phyloP scores from a whole-genome alignment of 805 yeast genomes.

The Ogataea kodamae region DNA sequence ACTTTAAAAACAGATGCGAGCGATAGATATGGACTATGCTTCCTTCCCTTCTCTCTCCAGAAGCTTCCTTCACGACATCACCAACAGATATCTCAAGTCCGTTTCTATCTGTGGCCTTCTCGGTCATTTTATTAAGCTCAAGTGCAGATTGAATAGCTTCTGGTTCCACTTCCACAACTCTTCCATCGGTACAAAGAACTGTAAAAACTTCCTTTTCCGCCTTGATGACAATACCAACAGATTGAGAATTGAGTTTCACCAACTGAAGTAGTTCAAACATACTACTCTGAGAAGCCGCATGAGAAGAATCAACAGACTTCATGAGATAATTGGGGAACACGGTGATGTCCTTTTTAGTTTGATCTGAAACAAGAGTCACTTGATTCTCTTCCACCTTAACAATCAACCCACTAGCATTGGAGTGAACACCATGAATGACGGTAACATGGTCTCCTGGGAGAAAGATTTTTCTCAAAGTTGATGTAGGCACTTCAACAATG shows the following conservation, averaged over 20 bases:
- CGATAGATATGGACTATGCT: conserved; percentile 82
- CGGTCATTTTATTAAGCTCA: conserved; percentile 58
- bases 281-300: conserved; percentile 67
- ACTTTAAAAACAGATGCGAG: conserved; percentile 72
- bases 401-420: conserved; percentile 93
- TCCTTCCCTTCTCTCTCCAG: conserved; percentile 87
- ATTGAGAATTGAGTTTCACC: conserved; percentile 80
- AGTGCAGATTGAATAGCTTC: conserved; percentile 80
- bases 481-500: conserved; percentile 73
- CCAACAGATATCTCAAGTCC: conserved; percentile 87
- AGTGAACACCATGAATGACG: conserved; percentile 84
- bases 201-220: conserved; percentile 86
- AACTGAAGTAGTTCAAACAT: conserved; percentile 85
- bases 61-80: conserved; percentile 83
- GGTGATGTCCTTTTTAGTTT: conserved; percentile 81
- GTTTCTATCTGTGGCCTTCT: conserved; percentile 78
- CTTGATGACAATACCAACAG: conserved; percentile 84
- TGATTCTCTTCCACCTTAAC: conserved; percentile 78
- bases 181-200: conserved; percentile 79
- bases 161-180: conserved; percentile 66
- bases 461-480: conserved; percentile 80
- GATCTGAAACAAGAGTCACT: conserved; percentile 86
- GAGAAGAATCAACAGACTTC: conserved; percentile 80
- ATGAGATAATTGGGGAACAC: conserved; percentile 90
- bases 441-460: conserved; percentile 93